Evolutionary conservation across 2,329 filamentous ascomycete genomes (phyloP).

Genomic region (Phialocephala subalpina): DNA sequence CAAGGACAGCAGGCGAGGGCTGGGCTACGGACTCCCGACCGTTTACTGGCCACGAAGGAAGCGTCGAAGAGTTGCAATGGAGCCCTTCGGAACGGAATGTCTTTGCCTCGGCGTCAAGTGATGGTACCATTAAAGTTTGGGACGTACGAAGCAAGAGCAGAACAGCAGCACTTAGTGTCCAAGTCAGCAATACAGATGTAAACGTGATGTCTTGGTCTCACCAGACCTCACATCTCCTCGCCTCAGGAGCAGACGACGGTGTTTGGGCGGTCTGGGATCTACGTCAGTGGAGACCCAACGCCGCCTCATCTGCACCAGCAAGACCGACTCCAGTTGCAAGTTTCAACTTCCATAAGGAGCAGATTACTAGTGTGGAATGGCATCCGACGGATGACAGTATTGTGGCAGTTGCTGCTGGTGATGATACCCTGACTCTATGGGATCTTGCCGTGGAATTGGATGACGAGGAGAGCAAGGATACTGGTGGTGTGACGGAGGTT

Average conservation of each 20-base stretch:
- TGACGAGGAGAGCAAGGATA: conserved; percentile 94
- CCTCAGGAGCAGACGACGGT: conserved; percentile 92
- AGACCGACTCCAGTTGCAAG: conserved; percentile 85
- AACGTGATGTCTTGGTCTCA: conserved; percentile 97
- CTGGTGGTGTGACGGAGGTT: conserved; percentile 85
- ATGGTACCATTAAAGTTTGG: conserved; percentile 96
- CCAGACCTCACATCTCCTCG: conserved; percentile 87
- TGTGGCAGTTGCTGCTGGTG: conserved; percentile 87
- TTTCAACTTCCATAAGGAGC: conserved; percentile 95
- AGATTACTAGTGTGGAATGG: conserved; percentile 96
- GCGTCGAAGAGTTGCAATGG: conserved; percentile 97
- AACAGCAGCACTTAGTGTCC: conserved; percentile 85
- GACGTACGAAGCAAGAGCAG: conserved; percentile 91
- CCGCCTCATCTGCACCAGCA: conserved; percentile 50
- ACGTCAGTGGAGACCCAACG: conserved; percentile 85
- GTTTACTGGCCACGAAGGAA: conserved; percentile 84
- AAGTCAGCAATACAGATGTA: conserved; percentile 85
- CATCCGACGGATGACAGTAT: conserved; percentile 97
- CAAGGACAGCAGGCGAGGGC: conserved; percentile 84
- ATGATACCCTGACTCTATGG: conserved; percentile 96
- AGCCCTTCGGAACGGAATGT: conserved; percentile 92
- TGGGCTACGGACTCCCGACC: conserved; percentile 88
- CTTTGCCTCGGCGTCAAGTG: conserved; percentile 91
- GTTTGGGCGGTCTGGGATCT: conserved; percentile 97
- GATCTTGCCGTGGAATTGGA: conserved; percentile 96